Evolutionary conservation across 257 asterid species (phyloP).

Genomic region (Mentha longifolia): DNA sequence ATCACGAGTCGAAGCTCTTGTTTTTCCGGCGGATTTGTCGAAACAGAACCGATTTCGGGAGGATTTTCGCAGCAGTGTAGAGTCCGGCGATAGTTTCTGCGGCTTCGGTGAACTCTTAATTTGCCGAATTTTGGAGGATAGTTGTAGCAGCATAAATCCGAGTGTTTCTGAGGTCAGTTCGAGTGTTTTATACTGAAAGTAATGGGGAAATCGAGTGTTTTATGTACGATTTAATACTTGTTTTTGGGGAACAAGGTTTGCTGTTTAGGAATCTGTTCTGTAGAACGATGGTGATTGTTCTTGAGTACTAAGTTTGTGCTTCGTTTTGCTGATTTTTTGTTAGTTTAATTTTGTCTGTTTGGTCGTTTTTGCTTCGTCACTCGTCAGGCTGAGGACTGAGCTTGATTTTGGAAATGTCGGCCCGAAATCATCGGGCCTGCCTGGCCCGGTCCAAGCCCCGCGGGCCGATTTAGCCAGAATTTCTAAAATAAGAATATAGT

Average conservation of each 20-base stretch:
- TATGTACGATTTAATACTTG: background rate
- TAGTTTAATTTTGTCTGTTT: background rate
- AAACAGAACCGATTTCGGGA: background rate
- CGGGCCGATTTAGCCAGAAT: background rate
- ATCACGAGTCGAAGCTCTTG: background rate
- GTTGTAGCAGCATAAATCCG: background rate
- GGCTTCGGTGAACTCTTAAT: background rate
- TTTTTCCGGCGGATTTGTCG: background rate
- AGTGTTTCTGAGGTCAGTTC: slow-evolving; percentile 4
- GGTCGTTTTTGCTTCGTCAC: background rate
- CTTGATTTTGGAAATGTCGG: background rate
- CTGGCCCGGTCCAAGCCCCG: background rate
- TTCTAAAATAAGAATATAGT: background rate
- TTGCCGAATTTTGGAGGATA: background rate
- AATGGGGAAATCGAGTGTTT: background rate
- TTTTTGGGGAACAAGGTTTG: background rate
- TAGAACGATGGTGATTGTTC: background rate
- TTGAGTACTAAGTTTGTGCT: background rate
- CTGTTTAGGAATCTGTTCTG: background rate
- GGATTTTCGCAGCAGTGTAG: background rate
- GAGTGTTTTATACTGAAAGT: background rate
- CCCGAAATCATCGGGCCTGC: background rate
- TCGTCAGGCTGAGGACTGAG: background rate
- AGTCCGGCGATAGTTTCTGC: background rate
- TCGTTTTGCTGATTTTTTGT: slow-evolving; percentile 8